Evolutionary conservation across 371 early-diverging fungal species (phyloP), one percentile per base, ranked within the genome.

Genomic region (Massospora cicadina): DNA sequence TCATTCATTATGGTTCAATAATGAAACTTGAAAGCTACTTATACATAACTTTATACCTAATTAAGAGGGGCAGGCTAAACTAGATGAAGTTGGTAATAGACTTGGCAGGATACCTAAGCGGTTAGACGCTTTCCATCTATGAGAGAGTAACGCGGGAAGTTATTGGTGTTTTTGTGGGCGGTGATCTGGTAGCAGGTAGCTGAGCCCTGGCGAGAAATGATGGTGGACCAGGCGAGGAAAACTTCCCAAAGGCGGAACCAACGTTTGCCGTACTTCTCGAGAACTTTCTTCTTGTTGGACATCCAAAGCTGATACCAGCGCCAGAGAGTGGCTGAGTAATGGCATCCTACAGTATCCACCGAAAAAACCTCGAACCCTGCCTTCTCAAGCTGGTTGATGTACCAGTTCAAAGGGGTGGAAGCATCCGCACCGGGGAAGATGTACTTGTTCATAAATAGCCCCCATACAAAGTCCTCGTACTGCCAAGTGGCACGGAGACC

Each of bases 361-460:
- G 80, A 81, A 66, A 84, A 81, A 64, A 95, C 82, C 76, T 95
- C 95, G 70, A 91, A 96, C 43, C 97, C 95, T 61, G 93, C 87
- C 33, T 75, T 78, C 77, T 97, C 97, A 60, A 90, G 80, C 79
- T 97, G 88, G 65, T 83, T 81, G 60, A 88, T 74, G 58, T 86
- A 86, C 95, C 95, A 97, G 82, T 87, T 86, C 62, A 97, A 77
- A 56, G 98, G 98, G 71, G 86, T 84, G 59, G 93, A 93, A 30
- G 96, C 96, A 76, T 95, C 98, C 67, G 96, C 96, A 70, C 96
- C 96, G 66, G 95, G 96, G 88, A 97, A 95, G 66, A 97, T 85
- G 74, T 95, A 95, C 78, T 87, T 93, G 72, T 90, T 92, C 96
- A 97, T 95, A 76, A 95, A 95, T 60, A 95, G 82, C 63, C 95